Base-by-base conservation (phyloP, 2,329 filamentous ascomycete genomes). In the Didymella arachidicola region DNA sequence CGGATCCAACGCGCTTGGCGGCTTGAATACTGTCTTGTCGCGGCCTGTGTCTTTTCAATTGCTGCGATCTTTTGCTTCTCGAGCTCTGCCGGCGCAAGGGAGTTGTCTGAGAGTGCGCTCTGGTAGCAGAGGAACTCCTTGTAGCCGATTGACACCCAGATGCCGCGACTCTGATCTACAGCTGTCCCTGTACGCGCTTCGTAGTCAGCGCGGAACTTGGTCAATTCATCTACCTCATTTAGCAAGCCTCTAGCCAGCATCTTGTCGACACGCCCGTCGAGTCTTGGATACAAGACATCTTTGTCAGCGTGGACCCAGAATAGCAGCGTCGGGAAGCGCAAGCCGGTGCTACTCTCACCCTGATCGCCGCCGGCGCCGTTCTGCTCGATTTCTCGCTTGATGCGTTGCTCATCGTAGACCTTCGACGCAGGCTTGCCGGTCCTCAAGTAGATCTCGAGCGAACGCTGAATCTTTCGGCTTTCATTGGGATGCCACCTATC, bases 131-230 rank as follows among this genome's bases (percentile, higher is more conserved):
- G 84, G 72, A 98, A 90, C 72, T 99, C 92, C 74, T 96, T 97
- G 78, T 93, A 97, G 1, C 95, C 95, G 61, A 99, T 99, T 1
- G 93, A 95, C 52, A 96, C 90, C 93, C 94, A 99, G 42, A 99
- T 96, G 0, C 95, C 96, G 52, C 88, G 87, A 1, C 86, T 90
- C 64, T 87, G 83, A 71, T 98, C 92, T 2, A 95, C 78, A 0
- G 76, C 64, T 1, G 81, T 76, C 0, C 87, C 89, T 5, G 65
- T 68, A 1, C 79, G 69, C 0, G 79, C 72, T 46, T 79, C 73
- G 53, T 82, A 77, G 4, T 77, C 65, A 16, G 78, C 67, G 2
- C 84, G 76, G 59, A 84, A 83, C 1, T 77, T 71, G 12, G 80
- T 79, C 67, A 91, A 81, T 1, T 74, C 78, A 38, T 81, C 71